Conservation (phyloP, 345 rosid species). For the Noccaea bulbosa region DNA sequence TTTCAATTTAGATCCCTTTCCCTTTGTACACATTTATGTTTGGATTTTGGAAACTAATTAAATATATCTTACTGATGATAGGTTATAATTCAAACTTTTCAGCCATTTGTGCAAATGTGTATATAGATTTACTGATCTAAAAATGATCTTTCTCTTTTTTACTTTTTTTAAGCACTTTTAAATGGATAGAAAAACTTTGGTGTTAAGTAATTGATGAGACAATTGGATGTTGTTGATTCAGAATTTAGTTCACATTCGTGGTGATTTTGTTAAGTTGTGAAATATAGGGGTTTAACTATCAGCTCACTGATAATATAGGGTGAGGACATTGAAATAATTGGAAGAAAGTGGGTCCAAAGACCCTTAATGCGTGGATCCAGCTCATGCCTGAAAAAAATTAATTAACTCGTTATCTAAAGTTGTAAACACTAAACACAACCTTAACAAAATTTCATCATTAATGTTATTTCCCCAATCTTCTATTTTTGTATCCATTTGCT, state of each 20-base stretch:
- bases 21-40: no score
- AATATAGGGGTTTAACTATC: conserved; percentile 16
- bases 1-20: conserved; percentile 1
- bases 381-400: conserved; percentile 60
- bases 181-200: no score
- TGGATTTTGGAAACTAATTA: no score
- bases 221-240: background rate
- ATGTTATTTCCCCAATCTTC: conserved; percentile 1
- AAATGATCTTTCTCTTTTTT: no score
- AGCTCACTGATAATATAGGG: background rate
- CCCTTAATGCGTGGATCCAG: conserved; percentile 83
- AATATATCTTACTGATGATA: no score
- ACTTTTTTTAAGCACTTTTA: no score
- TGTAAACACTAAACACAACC: conserved; percentile 35
- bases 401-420: conserved; percentile 45
- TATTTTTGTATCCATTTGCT: background rate
- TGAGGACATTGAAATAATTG: background rate
- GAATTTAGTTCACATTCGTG: background rate
- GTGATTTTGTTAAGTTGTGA: background rate
- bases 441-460: conserved; percentile 24
- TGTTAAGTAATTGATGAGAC: background rate
- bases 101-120: no score
- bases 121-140: no score
- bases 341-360: conserved; percentile 57
- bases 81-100: no score